These are phyloP conservation scores for Stagonosporopsis chrysanthemi DNA, from an alignment of 2,329 filamentous ascomycete species.

Conservation along the genomic window DNA sequence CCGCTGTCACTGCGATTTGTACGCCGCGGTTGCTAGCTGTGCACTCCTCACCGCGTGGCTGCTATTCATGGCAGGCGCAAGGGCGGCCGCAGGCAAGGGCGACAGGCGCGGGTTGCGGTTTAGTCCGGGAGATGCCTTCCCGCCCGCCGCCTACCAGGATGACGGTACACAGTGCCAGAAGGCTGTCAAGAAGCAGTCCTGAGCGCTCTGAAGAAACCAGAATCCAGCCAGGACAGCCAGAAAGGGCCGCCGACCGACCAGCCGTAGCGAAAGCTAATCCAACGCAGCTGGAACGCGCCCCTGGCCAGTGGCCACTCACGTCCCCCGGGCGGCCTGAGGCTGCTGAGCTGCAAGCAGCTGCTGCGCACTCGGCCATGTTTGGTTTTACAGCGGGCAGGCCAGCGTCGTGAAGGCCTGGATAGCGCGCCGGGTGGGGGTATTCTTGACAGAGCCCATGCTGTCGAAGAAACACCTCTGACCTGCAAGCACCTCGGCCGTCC, in stretches of 20 bases:
- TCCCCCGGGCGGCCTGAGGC: constrained; percentile 27
- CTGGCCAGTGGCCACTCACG: not conserved
- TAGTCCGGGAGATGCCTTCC: constrained; percentile 23
- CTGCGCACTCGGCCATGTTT: constrained; percentile 26
- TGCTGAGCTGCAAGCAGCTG: constrained; percentile 5
- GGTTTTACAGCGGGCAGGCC: constrained; percentile 34
- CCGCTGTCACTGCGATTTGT: constrained; percentile 18
- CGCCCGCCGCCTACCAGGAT: constrained; percentile 29
- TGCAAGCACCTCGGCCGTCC: constrained; percentile 23
- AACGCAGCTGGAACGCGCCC: constrained; percentile 3
- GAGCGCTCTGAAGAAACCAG: not conserved
- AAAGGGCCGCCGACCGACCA: not conserved
- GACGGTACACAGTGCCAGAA: constrained; percentile 21
- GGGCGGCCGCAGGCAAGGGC: constrained; percentile 19
- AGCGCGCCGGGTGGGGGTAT: constrained; percentile 36
- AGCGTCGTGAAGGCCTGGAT: constrained; percentile 13
- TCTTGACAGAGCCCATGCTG: constrained; percentile 35
- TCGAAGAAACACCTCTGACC: constrained; percentile 32
- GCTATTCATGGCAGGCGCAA: constrained; percentile 20
- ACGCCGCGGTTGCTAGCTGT: not conserved
- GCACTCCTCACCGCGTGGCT: constrained; percentile 10
- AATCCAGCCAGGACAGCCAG: not conserved
- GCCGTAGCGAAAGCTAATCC: constrained; percentile 1
- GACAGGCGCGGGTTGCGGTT: constrained; percentile 19
- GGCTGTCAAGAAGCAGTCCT: not conserved